Percentiles rank a stretch among this genome's conserved stretches.
Conservation (phyloP, 192 early-diverging fungal species). For the Obelidium mucronatum region DNA sequence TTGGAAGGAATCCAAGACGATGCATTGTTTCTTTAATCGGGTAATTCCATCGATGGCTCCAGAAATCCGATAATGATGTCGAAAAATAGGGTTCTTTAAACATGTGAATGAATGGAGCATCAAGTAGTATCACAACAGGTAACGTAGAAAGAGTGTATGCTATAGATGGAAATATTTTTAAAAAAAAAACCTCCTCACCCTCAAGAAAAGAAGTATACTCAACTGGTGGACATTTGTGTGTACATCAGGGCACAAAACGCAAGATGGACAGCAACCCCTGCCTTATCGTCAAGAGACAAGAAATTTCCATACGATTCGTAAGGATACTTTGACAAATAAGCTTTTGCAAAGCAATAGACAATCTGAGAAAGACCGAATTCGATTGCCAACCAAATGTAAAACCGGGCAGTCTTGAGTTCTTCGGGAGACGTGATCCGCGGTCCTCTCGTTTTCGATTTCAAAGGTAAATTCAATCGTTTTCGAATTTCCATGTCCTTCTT, state of each 20-base stretch:
- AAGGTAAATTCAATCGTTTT: neutral
- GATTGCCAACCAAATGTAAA: neutral
- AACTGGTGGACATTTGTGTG: neutral
- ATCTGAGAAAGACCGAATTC: neutral
- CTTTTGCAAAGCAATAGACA: neutral
- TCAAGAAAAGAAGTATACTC: neutral
- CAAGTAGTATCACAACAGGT: neutral
- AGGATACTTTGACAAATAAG: conserved; percentile 20
- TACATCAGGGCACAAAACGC: neutral
- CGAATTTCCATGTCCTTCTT: neutral
- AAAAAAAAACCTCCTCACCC: no score
- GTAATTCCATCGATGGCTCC: neutral
- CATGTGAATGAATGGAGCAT: neutral
- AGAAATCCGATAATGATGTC: conserved; percentile 13
- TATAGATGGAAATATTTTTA: neutral
- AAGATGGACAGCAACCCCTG: neutral
- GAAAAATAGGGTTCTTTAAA: conserved; percentile 11
- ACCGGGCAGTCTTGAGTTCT: neutral
- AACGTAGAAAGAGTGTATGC: neutral
- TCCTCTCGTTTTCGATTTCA: neutral
- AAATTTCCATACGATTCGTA: neutral
- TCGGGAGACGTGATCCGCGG: neutral
- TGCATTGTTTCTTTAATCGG: conserved; percentile 24
- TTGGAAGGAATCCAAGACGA: neutral
- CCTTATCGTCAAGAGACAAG: neutral